Base-by-base conservation (phyloP, 768 basidiomycete genomes). In the Mycena latifolia region DNA sequence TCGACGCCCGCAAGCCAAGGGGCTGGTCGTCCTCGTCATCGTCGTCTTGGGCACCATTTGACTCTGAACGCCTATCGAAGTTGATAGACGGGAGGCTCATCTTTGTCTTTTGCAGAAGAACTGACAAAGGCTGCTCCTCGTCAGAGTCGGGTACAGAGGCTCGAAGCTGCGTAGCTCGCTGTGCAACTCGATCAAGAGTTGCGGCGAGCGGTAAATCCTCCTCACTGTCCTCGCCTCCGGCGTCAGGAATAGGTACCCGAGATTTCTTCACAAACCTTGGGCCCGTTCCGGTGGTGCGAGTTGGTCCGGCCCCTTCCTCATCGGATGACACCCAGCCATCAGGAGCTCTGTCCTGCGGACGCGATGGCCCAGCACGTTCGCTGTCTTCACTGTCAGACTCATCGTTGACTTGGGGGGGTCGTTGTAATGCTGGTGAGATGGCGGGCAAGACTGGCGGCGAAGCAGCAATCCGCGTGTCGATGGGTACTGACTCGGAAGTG, bases 201-300 rank as follows among this genome's bases (percentile, higher is more conserved):
- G 86, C 86, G 27, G 88, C 87, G 11, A 95, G 81, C 3, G 94
- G 94, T 46, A 94, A 69, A 77, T 95, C 93, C 69, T 95, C 93
- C 57, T 93, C 93, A 66, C 91, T 92, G 66, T 89, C 87, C 22
- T 84, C 84, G 54, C 82, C 85, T 20, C 71, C 72, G 24, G 54
- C 35, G 48, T 45, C 47, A 51, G 53, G 39, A 59, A 69, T 68
- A 24, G 70, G 76, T 43, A 43, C 54, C 20, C 65, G 71, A 15
- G 57, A 24, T 63, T 76, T 79, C 52, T 72, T 79, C 17, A 82
- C 82, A 69, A 85, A 85, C 59, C 88, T 83, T 53, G 80, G 85
- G 0, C 90, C 90, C 12, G 82, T 80, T 39, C 89, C 87, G n/a
- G 85, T 86, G 4, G 82, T 88, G 29, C 87, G 87, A 55, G 82